A percentile compares a stretch with the other conserved stretches of the same genome.
phyloP scores from a whole-genome alignment of 495 filamentous ascomycete species.

The Platismatia glauca region DNA sequence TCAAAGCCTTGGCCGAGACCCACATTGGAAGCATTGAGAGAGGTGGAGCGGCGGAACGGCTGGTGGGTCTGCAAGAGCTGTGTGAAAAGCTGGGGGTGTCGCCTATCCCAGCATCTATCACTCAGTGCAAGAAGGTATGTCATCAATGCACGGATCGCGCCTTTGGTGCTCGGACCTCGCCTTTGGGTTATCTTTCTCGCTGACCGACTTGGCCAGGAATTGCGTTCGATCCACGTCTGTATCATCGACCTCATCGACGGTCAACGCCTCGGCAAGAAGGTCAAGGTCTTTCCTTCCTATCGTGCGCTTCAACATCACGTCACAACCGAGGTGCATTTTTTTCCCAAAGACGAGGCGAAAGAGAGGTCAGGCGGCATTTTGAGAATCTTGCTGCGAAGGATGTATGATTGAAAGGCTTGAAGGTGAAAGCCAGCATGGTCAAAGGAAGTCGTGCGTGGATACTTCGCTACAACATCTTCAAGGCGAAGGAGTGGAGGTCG shows the following conservation, averaged over 20 bases:
- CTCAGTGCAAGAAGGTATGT: slow-evolving; percentile 39
- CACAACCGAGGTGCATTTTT: slow-evolving; percentile 23
- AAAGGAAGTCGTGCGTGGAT: too few relatives aligned
- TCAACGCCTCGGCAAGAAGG: slow-evolving; percentile 24
- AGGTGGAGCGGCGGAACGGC: neutral
- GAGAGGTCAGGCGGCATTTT: slow-evolving; percentile 38
- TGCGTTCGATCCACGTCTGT: slow-evolving; percentile 38
- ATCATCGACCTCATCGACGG: slow-evolving; percentile 45
- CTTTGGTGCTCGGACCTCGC: too few relatives aligned
- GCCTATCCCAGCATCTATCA: slow-evolving; percentile 27
- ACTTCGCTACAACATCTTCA: neutral
- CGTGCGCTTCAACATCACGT: slow-evolving; percentile 35
- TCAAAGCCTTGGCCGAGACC: slow-evolving; percentile 23
- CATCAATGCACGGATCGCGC: too few relatives aligned
- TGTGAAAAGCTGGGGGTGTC: slow-evolving; percentile 31
- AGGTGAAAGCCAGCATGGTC: neutral
- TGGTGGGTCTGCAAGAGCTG: slow-evolving; percentile 27
- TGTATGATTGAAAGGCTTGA: neutral
- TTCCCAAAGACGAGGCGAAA: slow-evolving; percentile 22
- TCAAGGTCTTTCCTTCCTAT: slow-evolving; percentile 29
- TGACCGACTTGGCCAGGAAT: slow-evolving; percentile 16
- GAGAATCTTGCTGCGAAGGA: slow-evolving; percentile 31
- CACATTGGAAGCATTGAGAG: slow-evolving; percentile 19
- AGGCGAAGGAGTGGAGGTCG: neutral
- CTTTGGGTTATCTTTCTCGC: neutral